Conservation (phyloP, 805 yeast genomes). For the Sugiyamaella americana region DNA sequence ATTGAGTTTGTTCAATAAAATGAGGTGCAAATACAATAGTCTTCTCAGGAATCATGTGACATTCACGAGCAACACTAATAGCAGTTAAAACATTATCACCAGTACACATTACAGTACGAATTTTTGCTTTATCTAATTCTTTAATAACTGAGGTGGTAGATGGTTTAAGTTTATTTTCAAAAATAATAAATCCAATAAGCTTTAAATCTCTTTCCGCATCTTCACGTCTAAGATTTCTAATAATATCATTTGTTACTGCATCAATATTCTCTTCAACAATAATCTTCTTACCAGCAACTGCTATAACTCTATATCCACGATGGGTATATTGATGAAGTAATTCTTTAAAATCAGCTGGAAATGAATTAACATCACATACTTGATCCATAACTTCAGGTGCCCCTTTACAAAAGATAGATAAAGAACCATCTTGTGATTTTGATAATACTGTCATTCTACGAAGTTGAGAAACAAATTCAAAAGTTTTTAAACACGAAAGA, state of each 20-base stretch:
- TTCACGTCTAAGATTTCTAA: conserved; percentile 39
- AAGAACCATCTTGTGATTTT: conserved; percentile 38
- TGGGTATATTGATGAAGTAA: conserved; percentile 81
- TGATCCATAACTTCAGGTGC: conserved; percentile 92
- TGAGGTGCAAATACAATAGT: conserved; percentile 56
- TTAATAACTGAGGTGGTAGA: conserved; percentile 57
- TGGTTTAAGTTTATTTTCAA: conserved; percentile 82
- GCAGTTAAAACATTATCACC: conserved; percentile 97
- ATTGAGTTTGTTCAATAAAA: conserved; percentile 40
- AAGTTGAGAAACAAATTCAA: conserved; percentile 77
- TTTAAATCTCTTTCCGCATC: conserved; percentile 61
- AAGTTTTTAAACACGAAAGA: conserved; percentile 47
- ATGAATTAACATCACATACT: conserved; percentile 61
- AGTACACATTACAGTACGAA: conserved; percentile 92
- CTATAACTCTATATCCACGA: conserved; percentile 91
- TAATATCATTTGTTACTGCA: not conserved
- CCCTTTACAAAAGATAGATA: conserved; percentile 73
- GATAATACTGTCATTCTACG: conserved; percentile 88
- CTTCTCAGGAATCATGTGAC: conserved; percentile 52
- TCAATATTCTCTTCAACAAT: conserved; percentile 30
- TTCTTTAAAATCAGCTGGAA: conserved; percentile 72
- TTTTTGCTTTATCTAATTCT: conserved; percentile 57
- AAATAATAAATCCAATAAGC: conserved; percentile 83
- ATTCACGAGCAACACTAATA: conserved; percentile 83
- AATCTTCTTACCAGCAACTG: conserved; percentile 67